These are phyloP conservation scores for Apiospora koreana DNA, from an alignment of 2,329 filamentous ascomycete species.

Conservation along the genomic window DNA sequence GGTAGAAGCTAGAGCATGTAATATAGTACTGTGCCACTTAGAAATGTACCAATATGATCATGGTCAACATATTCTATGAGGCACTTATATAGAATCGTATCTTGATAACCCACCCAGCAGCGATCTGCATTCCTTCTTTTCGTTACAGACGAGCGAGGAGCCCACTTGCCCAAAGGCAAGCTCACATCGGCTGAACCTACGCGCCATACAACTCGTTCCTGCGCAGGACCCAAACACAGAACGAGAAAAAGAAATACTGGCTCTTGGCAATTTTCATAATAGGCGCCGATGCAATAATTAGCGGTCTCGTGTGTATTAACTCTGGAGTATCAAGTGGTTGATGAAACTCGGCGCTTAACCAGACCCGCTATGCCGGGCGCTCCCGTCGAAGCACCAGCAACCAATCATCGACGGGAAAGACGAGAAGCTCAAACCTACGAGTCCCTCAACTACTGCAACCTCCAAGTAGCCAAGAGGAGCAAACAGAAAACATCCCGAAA, in stretches of 20 bases:
- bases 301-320: neutral
- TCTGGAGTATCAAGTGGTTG: constrained; percentile 3
- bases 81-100: neutral
- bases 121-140: neutral
- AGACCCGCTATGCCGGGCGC: neutral
- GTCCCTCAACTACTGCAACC: constrained; percentile 8
- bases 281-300: neutral
- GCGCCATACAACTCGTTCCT: neutral
- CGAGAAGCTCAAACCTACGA: neutral
- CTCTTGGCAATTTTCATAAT: neutral
- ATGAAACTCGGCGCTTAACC: constrained; percentile 12
- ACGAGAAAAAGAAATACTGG: neutral
- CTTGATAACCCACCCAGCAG: neutral
- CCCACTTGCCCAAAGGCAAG: neutral
- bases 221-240: neutral
- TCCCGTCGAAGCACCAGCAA: constrained; percentile 1
- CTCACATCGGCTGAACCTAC: neutral
- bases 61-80: neutral
- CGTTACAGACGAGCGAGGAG: neutral
- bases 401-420: neutral
- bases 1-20: neutral
- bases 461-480: neutral
- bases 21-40: neutral
- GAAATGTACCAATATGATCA: neutral
- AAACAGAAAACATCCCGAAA: neutral